phyloP scores from a whole-genome alignment of 2,329 filamentous ascomycete species.

The Thelonectria discophora region DNA sequence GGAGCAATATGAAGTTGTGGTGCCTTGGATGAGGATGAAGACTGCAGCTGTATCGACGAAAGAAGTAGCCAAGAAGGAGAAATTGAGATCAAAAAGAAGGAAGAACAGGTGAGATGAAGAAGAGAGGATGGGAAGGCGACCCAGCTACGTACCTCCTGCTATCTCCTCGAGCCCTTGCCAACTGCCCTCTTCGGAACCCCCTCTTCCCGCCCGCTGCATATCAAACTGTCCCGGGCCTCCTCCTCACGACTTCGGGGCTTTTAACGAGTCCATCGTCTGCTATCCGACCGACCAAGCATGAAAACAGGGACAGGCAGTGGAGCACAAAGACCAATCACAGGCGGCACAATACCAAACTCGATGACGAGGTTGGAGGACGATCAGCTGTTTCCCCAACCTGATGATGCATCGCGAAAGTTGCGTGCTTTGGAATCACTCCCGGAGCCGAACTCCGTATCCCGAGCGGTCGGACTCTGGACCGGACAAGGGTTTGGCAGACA shows the following conservation, averaged over 20 bases:
- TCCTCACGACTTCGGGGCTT: too few species aligned
- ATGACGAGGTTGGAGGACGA: background rate
- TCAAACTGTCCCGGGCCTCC: too few species aligned
- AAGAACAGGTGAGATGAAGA: background rate
- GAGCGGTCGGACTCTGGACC: too few species aligned
- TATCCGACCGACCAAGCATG: background rate
- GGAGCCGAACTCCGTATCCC: background rate
- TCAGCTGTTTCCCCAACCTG: background rate
- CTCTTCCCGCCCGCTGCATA: too few species aligned
- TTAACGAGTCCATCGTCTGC: background rate
- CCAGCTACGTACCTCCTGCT: too few species aligned
- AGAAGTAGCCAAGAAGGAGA: background rate
- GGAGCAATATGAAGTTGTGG: background rate
- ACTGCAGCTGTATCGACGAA: background rate
- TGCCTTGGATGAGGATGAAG: background rate
- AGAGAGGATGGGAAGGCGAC: background rate
- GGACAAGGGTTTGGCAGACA: background rate
- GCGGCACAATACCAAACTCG: conserved; percentile 1
- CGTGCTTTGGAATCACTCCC: conserved; percentile 6
- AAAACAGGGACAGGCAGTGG: background rate
- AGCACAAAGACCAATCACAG: background rate
- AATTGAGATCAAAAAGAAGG: background rate
- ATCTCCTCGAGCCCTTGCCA: too few species aligned
- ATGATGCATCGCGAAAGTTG: background rate
- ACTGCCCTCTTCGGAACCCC: too few species aligned